These are phyloP conservation scores for Penicillium angulare DNA, from an alignment of 495 filamentous ascomycete genomes.

Conservation along the genomic window DNA sequence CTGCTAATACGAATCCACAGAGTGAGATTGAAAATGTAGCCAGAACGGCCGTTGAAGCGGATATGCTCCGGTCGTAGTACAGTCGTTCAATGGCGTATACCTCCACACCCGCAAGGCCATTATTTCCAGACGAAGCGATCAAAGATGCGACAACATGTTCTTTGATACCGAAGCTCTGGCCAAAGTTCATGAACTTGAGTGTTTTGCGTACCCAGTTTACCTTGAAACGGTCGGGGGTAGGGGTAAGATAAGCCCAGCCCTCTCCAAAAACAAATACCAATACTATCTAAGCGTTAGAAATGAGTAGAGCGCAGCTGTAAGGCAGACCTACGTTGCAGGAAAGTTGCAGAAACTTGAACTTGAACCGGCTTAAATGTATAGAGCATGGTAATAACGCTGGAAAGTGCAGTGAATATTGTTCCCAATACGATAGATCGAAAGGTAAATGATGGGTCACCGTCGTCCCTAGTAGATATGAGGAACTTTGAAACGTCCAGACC, in stretches of 20 bases:
- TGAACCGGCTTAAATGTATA: slow-evolving; percentile 29
- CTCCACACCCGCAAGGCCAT: slow-evolving; percentile 13
- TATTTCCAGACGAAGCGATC: slow-evolving; percentile 19
- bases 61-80: slow-evolving; percentile 7
- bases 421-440: slow-evolving; percentile 29
- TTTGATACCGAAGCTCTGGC: slow-evolving; percentile 20
- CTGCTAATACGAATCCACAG: slow-evolving; percentile 35
- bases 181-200: slow-evolving; percentile 20
- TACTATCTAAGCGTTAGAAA: slow-evolving; percentile 10
- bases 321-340: slow-evolving; percentile 25
- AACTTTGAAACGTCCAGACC: slow-evolving; percentile 26
- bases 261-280: slow-evolving; percentile 25
- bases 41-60: slow-evolving; percentile 10
- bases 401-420: slow-evolving; percentile 27
- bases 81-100: slow-evolving; percentile 15
- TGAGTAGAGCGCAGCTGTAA: neutral
- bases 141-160: slow-evolving; percentile 20
- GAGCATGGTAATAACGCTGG: slow-evolving; percentile 34
- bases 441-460: slow-evolving; percentile 26
- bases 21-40: slow-evolving; percentile 14
- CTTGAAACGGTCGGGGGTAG: slow-evolving; percentile 18
- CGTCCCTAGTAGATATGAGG: slow-evolving; percentile 24
- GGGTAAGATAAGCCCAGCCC: slow-evolving; percentile 22
- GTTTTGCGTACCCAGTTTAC: slow-evolving; percentile 15
- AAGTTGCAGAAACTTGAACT: slow-evolving; percentile 23